Base-by-base conservation (phyloP, 2,329 filamentous ascomycete genomes). In the Colletotrichum sp. region DNA sequence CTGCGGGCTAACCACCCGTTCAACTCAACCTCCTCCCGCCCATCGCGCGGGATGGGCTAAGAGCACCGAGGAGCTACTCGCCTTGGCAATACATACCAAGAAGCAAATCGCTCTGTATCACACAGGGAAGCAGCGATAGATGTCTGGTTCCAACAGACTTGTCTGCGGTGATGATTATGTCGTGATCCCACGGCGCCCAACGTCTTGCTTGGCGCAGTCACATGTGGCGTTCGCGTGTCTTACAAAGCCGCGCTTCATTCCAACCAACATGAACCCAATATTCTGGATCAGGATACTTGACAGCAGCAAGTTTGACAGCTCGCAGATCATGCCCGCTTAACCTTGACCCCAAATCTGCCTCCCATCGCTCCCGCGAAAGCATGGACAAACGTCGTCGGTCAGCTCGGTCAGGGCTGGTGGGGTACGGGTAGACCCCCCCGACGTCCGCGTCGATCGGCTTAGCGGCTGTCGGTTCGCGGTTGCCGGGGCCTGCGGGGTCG, bases 361-460 rank as follows among this genome's bases (percentile, higher is more conserved):
- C 9, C 28, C 30, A 39, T 63, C 62, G 32, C 55, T 64, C 59
- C 28, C 32, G 36, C 44, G 57, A 65, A 30, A 13, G 28, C 55
- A 59, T 49, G 39, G 55, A 64, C 8, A 52, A 49, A 55, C 36
- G 60, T 52, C 68, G 21, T 65, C 70, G 70, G 74, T 76, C 70
- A 76, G 44, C 64, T 69, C 74, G 74, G 74, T 76, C 70, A 52
- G 49, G 18, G 26, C 28, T 68, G 34, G 74, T 73, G 74, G 74
- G 74, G 74, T 36, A 24, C 30, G 9, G 12, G 16, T 49, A 49
- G 44, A 13, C 5, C 18, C 44, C 26, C 63, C 74, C 74, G 74
- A 76, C 70, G 74, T 69, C 74, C 74, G 70, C 62, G 59, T 65
- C 57, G 57, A 73, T 74, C 70, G 74, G 74, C 74, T 69, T 52